phyloP scores from a whole-genome alignment of 2,329 filamentous ascomycete species.

The Cadophora malorum region DNA sequence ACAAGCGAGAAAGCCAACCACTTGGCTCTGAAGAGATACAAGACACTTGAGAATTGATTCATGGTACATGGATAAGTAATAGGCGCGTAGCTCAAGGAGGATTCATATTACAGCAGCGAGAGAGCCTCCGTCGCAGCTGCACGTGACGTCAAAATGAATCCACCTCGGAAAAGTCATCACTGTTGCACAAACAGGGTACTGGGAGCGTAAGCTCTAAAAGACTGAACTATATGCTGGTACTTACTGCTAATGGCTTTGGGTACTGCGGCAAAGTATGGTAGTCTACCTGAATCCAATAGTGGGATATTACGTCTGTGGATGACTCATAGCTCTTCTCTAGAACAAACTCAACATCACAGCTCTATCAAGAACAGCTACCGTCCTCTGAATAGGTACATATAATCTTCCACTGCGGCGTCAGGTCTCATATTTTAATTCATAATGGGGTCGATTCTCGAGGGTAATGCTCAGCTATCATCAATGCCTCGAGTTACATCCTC shows the following conservation, averaged over 20 bases:
- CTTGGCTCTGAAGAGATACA: no score
- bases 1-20: no score
- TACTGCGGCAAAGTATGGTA: no score
- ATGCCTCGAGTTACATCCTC: constrained; percentile 13
- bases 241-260: no score
- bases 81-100: no score
- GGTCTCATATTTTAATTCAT: not conserved
- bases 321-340: not conserved
- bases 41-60: no score
- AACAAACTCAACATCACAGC: no score
- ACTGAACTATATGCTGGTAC: no score
- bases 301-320: not conserved
- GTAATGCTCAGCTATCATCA: not conserved
- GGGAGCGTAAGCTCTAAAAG: not conserved
- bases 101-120: not conserved
- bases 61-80: no score
- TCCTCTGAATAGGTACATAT: no score
- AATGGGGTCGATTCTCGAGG: not conserved
- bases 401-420: no score
- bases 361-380: not conserved
- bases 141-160: not conserved
- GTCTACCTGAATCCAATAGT: not conserved
- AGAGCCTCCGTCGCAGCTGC: not conserved
- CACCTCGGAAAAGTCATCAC: not conserved
- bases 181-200: not conserved